phyloP scores from a whole-genome alignment of 345 rosid species.

The Durio zibethinus region DNA sequence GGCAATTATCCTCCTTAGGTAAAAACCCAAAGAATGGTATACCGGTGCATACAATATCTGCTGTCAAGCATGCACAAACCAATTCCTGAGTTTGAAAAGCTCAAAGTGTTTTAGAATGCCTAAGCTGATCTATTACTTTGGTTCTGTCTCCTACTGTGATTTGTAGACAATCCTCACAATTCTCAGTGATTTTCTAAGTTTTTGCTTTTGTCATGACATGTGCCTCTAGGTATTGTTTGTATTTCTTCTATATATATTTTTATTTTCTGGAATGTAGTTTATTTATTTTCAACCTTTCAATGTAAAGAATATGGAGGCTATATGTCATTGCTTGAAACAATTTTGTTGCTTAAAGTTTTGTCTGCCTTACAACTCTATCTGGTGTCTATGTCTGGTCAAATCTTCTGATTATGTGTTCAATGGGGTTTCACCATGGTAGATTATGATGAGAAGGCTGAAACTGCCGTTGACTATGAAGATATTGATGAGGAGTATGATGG shows the following conservation, averaged over 20 bases:
- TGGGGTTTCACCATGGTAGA: slow-evolving; percentile 49
- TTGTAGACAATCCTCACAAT: neutral
- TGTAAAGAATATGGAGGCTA: neutral
- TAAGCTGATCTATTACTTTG: neutral
- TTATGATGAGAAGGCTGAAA: slow-evolving; percentile 87
- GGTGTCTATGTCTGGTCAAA: slow-evolving; percentile 1
- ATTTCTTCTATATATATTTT: neutral
- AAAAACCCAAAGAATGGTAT: neutral
- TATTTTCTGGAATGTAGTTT: neutral
- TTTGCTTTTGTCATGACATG: neutral
- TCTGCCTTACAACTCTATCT: neutral
- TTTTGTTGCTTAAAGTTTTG: neutral
- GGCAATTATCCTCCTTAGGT: neutral
- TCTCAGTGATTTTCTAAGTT: neutral
- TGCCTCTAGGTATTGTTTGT: neutral
- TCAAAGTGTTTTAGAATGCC: neutral
- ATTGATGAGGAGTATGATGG: slow-evolving; percentile 95
- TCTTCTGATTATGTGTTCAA: slow-evolving; percentile 27
- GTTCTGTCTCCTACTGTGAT: neutral
- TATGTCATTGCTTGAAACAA: neutral
- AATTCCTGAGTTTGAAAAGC: neutral
- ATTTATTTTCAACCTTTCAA: neutral
- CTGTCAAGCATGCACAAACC: neutral
- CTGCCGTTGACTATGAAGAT: slow-evolving; percentile 94
- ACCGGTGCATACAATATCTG: neutral